These are phyloP conservation scores for Thielaviopsis cerberus DNA, from an alignment of 2,329 filamentous ascomycete genomes.

Conservation along the genomic window DNA sequence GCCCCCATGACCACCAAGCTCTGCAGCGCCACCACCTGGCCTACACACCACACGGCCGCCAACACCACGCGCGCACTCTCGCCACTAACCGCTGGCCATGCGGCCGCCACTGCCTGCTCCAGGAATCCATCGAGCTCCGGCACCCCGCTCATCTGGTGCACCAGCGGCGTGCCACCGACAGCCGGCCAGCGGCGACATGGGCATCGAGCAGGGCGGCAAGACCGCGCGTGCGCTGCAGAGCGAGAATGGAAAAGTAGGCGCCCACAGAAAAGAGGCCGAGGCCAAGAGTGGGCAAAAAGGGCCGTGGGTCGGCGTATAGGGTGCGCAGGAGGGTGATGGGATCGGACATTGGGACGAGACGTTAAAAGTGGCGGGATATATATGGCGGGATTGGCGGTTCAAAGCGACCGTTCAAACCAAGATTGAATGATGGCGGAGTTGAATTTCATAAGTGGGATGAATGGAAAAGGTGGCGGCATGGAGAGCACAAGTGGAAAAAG, in stretches of 20 bases:
- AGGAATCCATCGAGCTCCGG: slow-evolving; percentile 13
- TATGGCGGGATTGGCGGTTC: too few species aligned
- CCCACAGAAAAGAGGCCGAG: slow-evolving; percentile 1
- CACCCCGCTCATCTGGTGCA: slow-evolving; percentile 12
- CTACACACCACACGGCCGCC: slow-evolving; percentile 13
- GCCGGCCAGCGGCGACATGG: background rate
- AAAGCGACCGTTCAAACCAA: too few species aligned
- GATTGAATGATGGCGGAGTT: too few species aligned
- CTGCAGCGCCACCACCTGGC: slow-evolving; percentile 14
- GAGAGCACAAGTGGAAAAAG: background rate
- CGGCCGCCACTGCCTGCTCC: slow-evolving; percentile 12
- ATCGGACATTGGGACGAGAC: background rate
- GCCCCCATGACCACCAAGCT: slow-evolving; percentile 13
- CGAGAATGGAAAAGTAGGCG: slow-evolving; percentile 1
- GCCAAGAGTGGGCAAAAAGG: slow-evolving; percentile 5
- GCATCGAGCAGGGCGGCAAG: background rate
- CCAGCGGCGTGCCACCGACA: slow-evolving; percentile 2
- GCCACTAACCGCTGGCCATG: slow-evolving; percentile 13
- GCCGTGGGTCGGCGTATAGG: slow-evolving; percentile 6
- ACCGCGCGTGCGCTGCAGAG: slow-evolving; percentile 2
- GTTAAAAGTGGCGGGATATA: too few species aligned
- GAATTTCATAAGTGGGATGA: too few species aligned
- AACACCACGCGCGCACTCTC: slow-evolving; percentile 11
- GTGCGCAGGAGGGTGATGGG: slow-evolving; percentile 4
- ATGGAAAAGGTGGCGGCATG: background rate